Evolutionary conservation across 2,329 filamentous ascomycete species (phyloP).

Genomic region (Penicillium griseofulvum): DNA sequence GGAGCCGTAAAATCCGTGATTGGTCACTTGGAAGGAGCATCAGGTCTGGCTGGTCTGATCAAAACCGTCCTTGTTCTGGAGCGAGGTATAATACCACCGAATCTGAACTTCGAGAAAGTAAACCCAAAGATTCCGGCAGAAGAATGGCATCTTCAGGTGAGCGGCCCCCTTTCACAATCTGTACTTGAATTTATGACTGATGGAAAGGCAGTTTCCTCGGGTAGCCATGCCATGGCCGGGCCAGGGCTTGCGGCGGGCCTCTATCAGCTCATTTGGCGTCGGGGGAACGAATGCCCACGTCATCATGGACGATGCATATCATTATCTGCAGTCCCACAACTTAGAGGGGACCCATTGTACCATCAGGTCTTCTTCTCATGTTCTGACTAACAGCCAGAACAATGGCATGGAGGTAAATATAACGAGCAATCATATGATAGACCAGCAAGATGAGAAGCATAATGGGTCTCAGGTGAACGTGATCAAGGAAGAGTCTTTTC

Average conservation of each 20-base stretch:
- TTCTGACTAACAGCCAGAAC: too few relatives aligned
- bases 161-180: too few relatives aligned
- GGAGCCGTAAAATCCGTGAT: background rate
- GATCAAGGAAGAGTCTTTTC: too few relatives aligned
- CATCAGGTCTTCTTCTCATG: background rate
- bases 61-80: background rate
- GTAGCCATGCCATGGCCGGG: background rate
- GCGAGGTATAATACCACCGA: background rate
- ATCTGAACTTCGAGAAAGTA: background rate
- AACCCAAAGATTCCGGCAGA: background rate
- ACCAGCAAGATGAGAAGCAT: too few relatives aligned
- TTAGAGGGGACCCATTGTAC: background rate
- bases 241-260: conserved; percentile 8
- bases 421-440: too few relatives aligned
- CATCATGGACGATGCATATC: conserved; percentile 15
- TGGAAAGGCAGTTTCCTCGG: background rate
- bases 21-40: background rate
- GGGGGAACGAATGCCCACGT: conserved; percentile 26
- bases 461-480: background rate
- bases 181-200: too few relatives aligned
- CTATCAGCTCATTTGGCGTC: conserved; percentile 24
- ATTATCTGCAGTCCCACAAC: background rate
- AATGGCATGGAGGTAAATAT: too few relatives aligned
- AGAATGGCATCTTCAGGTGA: too few relatives aligned
- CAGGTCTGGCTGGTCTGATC: background rate